phyloP scores from a whole-genome alignment of 495 filamentous ascomycete genomes.

The Aspergillus avenaceus region DNA sequence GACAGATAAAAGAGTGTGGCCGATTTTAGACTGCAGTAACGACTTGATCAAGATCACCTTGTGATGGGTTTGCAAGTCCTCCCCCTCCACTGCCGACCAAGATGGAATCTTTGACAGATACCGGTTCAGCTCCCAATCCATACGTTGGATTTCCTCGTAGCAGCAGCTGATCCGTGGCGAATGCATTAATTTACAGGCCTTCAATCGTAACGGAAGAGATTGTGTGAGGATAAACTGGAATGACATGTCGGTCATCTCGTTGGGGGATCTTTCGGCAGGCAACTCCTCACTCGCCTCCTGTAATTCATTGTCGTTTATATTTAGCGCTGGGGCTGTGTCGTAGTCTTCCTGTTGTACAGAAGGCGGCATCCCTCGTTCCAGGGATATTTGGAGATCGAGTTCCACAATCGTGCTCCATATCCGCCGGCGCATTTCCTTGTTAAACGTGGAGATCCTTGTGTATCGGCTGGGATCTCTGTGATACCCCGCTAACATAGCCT shows the following conservation, averaged over 20 bases:
- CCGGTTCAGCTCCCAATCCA: conserved; percentile 38
- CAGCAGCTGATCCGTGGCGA: conserved; percentile 39
- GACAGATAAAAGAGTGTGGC: conserved; percentile 33
- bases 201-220: conserved; percentile 35
- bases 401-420: conserved; percentile 67
- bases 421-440: conserved; percentile 62
- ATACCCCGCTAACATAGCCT: conserved; percentile 53
- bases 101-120: conserved; percentile 33
- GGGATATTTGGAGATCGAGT: conserved; percentile 53
- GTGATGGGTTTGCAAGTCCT: conserved; percentile 23
- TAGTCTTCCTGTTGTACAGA: conserved; percentile 52
- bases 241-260: conserved; percentile 36
- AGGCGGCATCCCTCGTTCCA: conserved; percentile 57
- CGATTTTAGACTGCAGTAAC: conserved; percentile 33
- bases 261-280: conserved; percentile 24
- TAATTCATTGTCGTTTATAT: conserved; percentile 45
- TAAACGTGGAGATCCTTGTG: conserved; percentile 48
- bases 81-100: conserved; percentile 23
- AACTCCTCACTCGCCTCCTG: conserved; percentile 31
- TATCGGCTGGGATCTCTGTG: conserved; percentile 53
- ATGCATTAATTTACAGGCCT: conserved; percentile 36
- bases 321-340: conserved; percentile 51
- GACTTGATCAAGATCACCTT: conserved; percentile 31
- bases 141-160: conserved; percentile 40
- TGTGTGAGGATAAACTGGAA: conserved; percentile 30